Conservation (phyloP, 805 yeast species). For the Myxozyma mucilagina region DNA sequence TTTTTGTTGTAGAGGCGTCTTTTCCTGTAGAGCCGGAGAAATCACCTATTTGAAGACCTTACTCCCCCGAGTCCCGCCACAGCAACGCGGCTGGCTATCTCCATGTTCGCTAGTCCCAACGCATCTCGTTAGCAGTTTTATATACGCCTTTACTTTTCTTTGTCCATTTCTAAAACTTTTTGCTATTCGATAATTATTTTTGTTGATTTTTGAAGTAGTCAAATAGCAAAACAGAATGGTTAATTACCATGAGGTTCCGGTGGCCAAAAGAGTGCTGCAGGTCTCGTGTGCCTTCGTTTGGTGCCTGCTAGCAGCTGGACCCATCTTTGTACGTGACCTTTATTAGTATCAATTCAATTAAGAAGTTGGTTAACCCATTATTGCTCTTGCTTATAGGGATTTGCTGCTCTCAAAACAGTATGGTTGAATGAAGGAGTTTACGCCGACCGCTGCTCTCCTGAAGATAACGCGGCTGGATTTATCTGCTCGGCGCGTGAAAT, state of each 20-base stretch:
- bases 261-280: slow-evolving; percentile 49
- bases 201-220: no score
- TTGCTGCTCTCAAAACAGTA: slow-evolving; percentile 90
- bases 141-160: no score
- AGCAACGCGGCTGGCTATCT: no score
- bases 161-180: no score
- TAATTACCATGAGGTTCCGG: slow-evolving; percentile 29
- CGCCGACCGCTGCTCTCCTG: slow-evolving; percentile 53
- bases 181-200: no score
- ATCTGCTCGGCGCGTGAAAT: slow-evolving; percentile 77
- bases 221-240: slow-evolving; percentile 17
- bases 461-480: slow-evolving; percentile 33
- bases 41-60: no score
- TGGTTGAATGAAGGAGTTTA: slow-evolving; percentile 77
- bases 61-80: no score
- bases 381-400: slow-evolving; percentile 45
- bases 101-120: no score
- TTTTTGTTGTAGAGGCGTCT: no score
- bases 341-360: no score
- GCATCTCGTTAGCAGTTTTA: no score
- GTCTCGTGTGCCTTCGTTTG: slow-evolving; percentile 73
- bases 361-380: not conserved
- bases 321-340: slow-evolving; percentile 60
- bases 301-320: slow-evolving; percentile 92
- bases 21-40: no score